Conservation (phyloP, 176 grass and related monocot species). For the Alloteropsis semialata region DNA sequence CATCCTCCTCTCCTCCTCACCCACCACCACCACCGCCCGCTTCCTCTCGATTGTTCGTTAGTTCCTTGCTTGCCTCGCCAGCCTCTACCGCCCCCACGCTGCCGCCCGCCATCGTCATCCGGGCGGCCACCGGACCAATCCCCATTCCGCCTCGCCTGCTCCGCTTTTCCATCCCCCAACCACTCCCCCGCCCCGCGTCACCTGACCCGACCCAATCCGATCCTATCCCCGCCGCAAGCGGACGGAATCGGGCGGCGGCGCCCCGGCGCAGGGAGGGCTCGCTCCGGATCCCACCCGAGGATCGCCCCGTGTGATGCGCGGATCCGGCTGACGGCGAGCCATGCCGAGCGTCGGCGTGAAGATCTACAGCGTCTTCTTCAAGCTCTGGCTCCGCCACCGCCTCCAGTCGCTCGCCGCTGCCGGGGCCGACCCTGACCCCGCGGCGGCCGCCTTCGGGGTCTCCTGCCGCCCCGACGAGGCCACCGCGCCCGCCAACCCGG, state of each 20-base stretch:
- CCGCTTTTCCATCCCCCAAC: constrained; percentile 23
- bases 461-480: constrained; percentile 69
- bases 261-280: not conserved
- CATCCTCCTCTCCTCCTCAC: constrained; percentile 6
- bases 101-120: not conserved
- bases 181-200: constrained; percentile 6
- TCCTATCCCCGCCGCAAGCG: not conserved
- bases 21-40: constrained; percentile 5
- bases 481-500: constrained; percentile 63
- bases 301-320: constrained; percentile 23
- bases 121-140: constrained; percentile 28
- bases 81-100: not conserved
- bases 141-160: not conserved
- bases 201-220: not conserved
- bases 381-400: constrained; percentile 79
- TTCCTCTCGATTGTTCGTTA: constrained; percentile 24
- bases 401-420: constrained; percentile 55
- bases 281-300: constrained; percentile 19
- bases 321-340: constrained; percentile 45
- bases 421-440: not conserved
- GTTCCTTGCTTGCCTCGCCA: constrained; percentile 3
- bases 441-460: constrained; percentile 42
- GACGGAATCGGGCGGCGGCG: not conserved
- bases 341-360: constrained; percentile 92
- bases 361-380: constrained; percentile 99